Evolutionary conservation across 2,329 filamentous ascomycete genomes (phyloP), one percentile per base, ranked within the genome.

Genomic region (Elsinoe perseae): DNA sequence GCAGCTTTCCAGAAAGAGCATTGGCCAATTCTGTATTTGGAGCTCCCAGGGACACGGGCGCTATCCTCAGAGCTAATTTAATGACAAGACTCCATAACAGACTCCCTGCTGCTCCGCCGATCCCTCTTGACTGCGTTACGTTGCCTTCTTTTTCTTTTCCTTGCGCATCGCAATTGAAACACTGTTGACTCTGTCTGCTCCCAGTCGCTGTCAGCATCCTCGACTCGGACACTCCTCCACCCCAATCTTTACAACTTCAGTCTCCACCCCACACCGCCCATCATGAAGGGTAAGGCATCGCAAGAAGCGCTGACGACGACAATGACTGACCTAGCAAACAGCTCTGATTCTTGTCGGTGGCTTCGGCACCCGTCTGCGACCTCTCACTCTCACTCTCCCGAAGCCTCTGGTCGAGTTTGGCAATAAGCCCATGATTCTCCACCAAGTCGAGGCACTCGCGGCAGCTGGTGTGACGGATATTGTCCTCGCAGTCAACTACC

Each of bases 361-460:
- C 74, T 98, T 96, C 75, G 92, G 92, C 77, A 98, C 92, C 74
- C 91, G 92, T 76, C 86, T 98, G 69, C 88, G 92, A 72, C 92
- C 92, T 79, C 83, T 97, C 70, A 98, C 92, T 66, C 84, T 98
- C 70, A 96, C 93, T 53, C 87, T 96, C 64, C 92, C 92, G 61
- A 98, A 97, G 76, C 92, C 93, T 63, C 82, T 98, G 64, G 93
- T 98, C 69, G 92, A 98, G 77, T 98, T 98, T 70, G 90, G 84
- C 70, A 98, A 98, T 82, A 92, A 93, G 77, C 93, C 91, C 71
- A 98, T 98, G 92, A 97, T 98, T 73, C 81, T 95, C 69, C 92
- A 97, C 76, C 92, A 98, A 77, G 89, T 98, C 66, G 90, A 96
- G 77, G 90, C 89, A 63, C 82, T 98, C 64, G 92, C 93, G 64